Percentiles rank a stretch among this genome's conserved stretches.
Conservation (phyloP, 768 basidiomycete species). For the Trametes cinnabarina region DNA sequence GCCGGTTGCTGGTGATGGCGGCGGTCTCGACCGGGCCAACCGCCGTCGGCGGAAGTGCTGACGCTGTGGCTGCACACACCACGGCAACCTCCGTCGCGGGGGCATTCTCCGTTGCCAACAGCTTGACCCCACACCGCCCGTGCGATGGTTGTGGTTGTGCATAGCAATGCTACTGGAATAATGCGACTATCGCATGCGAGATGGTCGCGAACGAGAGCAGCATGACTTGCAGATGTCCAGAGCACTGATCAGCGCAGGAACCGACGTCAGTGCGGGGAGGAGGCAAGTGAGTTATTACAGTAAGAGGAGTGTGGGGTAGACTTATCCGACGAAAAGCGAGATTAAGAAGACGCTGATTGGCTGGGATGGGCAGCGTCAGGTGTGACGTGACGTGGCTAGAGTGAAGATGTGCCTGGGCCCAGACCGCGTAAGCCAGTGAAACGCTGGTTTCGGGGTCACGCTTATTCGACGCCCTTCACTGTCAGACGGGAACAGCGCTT, state of each 20-base stretch:
- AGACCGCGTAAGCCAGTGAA: conserved; percentile 5
- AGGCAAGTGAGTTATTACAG: background rate
- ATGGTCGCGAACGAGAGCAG: too few relatives aligned
- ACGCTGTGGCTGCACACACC: conserved; percentile 1
- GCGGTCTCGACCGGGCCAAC: conserved; percentile 7
- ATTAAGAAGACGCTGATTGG: conserved; percentile 6
- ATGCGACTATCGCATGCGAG: background rate
- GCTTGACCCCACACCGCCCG: background rate
- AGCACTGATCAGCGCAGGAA: background rate
- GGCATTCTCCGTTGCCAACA: conserved; percentile 6
- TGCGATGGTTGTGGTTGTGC: too few relatives aligned
- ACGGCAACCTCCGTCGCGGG: conserved; percentile 5
- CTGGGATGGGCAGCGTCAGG: background rate
- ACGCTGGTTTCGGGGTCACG: conserved; percentile 1
- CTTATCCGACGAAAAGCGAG: conserved; percentile 4
- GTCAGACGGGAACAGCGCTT: conserved; percentile 1
- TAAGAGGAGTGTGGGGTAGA: conserved; percentile 10
- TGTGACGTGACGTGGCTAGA: conserved; percentile 11
- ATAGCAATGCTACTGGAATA: too few relatives aligned
- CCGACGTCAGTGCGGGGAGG: conserved; percentile 16
- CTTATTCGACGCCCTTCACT: background rate
- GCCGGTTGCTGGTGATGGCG: conserved; percentile 10
- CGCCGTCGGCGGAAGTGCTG: background rate
- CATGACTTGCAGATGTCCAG: too few relatives aligned
- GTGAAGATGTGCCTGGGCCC: conserved; percentile 15